Evolutionary conservation across 441 rosid species (phyloP), one percentile per base, ranked within the genome.

Genomic region (Melianthus villosus): DNA sequence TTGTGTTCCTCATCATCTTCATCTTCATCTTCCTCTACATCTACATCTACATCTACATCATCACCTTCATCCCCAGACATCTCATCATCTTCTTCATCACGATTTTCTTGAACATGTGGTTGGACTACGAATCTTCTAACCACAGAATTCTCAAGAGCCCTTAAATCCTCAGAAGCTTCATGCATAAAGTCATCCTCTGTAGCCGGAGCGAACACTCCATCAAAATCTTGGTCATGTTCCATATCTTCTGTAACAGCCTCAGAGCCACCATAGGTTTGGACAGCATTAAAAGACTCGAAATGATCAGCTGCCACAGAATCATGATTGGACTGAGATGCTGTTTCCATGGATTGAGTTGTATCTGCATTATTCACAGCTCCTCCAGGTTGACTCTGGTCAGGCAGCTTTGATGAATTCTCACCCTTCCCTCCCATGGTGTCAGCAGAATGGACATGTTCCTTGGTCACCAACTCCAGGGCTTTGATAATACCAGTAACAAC

Each of bases 1-100:
- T 94, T 89, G 67, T 81, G 96, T 42, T 76, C 86, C 22, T 81
- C 91, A 89, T 89, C 76, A 77, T 72, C 31, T 84, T n/a, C 92
- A 53, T 80, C 81, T 66, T 94, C 96, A 65, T 84, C 96, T 64
- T 77, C 98, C 44, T 78, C 86, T 63, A 74, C 92, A 53, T 80
- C 81, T 66, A 94, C 96, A 65, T 84, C 96, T 64, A 75, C 98
- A 46, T 78, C 86, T 63, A 74, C 73, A 59, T 83, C 97, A 49
- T 81, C 94, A 32, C 84, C 97, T 42, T 79, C 91, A 37, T 70
- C 91, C 19, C 71, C 89, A 3, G 63, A 78, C 4, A 72, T 84
- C 1, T 71, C 91, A 6, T 75, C 91, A 26, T 87, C 97, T 32
- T 84, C 98, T 10, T 75, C 83, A 54, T 71, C 96, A 67, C 96